Evolutionary conservation across 73 alveolate genomes (phyloP).

Genomic region (Tetrahymena thermophila): DNA sequence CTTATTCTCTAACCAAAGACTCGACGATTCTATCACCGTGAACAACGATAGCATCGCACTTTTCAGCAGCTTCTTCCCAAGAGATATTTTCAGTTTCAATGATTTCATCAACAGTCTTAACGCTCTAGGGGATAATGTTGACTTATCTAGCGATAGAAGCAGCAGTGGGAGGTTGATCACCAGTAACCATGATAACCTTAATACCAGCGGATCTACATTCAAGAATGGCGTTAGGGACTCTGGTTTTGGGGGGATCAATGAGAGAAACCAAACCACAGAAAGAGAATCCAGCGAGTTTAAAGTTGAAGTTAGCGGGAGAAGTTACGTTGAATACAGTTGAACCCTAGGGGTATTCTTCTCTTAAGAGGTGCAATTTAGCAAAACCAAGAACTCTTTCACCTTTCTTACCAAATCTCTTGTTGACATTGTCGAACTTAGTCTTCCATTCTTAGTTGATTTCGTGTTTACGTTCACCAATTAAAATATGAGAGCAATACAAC

Average conservation of each 20-base stretch:
- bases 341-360: constrained; percentile 42
- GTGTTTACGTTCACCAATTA: constrained; percentile 35
- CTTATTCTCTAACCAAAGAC: constrained; percentile 48
- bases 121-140: constrained; percentile 42
- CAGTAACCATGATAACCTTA: constrained; percentile 91
- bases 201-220: constrained; percentile 81
- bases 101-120: constrained; percentile 46
- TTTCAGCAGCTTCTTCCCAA: constrained; percentile 61
- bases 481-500: constrained; percentile 28
- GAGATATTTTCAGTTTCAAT: constrained; percentile 41
- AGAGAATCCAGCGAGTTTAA: constrained; percentile 63
- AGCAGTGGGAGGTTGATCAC: constrained; percentile 95
- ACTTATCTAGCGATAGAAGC: constrained; percentile 87
- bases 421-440: constrained; percentile 45
- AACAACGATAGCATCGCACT: constrained; percentile 64
- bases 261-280: constrained; percentile 77
- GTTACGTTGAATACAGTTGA: constrained; percentile 32
- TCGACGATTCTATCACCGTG: constrained; percentile 75
- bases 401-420: constrained; percentile 51
- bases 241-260: constrained; percentile 78
- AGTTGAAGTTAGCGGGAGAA: constrained; percentile 60
- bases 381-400: constrained; percentile 83
- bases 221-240: constrained; percentile 71
- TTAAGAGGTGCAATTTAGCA: constrained; percentile 45
- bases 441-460: constrained; percentile 38